Evolutionary conservation across 345 rosid genomes (phyloP).

Genomic region (Salix viminalis): DNA sequence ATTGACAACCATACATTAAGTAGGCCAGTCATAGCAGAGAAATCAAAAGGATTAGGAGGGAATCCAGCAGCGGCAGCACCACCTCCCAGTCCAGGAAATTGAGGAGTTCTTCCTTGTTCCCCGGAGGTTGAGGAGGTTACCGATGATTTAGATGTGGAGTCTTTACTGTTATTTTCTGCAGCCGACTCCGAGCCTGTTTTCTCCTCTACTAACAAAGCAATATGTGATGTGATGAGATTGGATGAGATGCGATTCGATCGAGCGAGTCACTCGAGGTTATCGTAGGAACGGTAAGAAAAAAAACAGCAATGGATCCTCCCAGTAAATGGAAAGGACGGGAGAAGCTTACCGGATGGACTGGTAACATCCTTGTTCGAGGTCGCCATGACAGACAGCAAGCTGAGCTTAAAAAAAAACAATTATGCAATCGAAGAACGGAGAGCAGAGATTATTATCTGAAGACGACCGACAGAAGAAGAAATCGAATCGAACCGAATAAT

Average conservation of each 20-base stretch:
- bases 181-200: conserved; percentile 28
- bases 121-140: conserved; percentile 51
- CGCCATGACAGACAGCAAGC: not conserved
- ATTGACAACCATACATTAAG: conserved; percentile 52
- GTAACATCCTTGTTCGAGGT: conserved; percentile 4
- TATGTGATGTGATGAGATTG: not conserved
- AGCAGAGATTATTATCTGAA: not conserved
- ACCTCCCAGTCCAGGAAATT: conserved; percentile 17
- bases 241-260: not conserved
- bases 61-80: conserved; percentile 16
- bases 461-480: no score
- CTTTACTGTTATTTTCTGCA: conserved; percentile 27
- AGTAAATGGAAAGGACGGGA: not conserved
- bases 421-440: not conserved
- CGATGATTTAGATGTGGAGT: conserved; percentile 21
- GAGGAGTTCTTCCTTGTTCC: conserved; percentile 21
- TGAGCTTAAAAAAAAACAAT: not conserved
- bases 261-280: not conserved
- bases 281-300: not conserved
- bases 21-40: conserved; percentile 75
- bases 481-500: no score
- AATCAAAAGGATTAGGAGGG: conserved; percentile 75
- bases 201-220: conserved; percentile 36
- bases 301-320: not conserved
- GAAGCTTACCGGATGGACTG: not conserved